A percentile compares a stretch with the other conserved stretches of the same genome.
Conservation (phyloP, 225 moss, liverwort and hornwort species). For the Ulota crispa region DNA sequence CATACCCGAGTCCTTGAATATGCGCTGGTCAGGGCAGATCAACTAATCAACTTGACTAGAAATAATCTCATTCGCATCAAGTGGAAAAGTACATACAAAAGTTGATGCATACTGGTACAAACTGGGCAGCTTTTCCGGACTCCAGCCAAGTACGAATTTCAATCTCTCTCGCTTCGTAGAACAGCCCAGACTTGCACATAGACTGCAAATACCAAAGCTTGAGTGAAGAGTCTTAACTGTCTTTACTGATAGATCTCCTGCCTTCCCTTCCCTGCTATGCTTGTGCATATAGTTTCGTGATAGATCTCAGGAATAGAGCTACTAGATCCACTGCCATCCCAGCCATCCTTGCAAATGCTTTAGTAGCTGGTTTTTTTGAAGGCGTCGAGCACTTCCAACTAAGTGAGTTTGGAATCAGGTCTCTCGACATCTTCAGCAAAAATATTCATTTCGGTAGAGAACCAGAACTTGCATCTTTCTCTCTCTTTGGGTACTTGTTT, state of each 20-base stretch:
- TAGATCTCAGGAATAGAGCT: no score
- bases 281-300: not conserved
- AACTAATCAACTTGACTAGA: constrained; percentile 3
- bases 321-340: no score
- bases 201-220: not conserved
- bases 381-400: not conserved
- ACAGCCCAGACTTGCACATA: not conserved
- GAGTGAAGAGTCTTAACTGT: not conserved
- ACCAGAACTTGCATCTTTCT: not conserved
- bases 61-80: not conserved
- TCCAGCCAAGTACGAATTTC: not conserved
- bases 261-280: not conserved
- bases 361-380: not conserved
- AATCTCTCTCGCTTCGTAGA: not conserved
- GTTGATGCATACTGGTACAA: not conserved
- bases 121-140: not conserved
- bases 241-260: not conserved
- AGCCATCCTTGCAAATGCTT: not conserved
- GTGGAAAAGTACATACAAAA: not conserved
- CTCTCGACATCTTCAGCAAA: not conserved
- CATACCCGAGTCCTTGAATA: not conserved
- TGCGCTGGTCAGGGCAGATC: not conserved
- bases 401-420: not conserved
- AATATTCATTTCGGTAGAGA: not conserved
- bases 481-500: not conserved